Percentiles rank a stretch among this genome's conserved stretches.
phyloP scores from a whole-genome alignment of 805 yeast genomes.

The Candida caryicola region DNA sequence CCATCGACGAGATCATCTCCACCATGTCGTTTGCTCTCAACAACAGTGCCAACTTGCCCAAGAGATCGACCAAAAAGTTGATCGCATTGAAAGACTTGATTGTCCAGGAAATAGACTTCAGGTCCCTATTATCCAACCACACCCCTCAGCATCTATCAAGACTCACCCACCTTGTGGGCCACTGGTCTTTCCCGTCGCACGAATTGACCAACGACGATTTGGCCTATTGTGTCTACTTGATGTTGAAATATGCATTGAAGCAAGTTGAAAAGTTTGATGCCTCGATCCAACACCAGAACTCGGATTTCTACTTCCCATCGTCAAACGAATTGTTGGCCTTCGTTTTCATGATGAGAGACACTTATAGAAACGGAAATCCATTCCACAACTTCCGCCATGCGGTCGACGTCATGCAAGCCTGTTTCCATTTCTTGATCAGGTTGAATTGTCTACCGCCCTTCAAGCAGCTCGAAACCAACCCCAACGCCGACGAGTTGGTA shows the following conservation, averaged over 20 bases:
- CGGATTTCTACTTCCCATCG: constrained; percentile 13
- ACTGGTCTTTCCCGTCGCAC: constrained; percentile 74
- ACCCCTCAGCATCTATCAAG: constrained; percentile 22
- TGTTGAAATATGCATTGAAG: constrained; percentile 46
- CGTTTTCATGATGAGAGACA: constrained; percentile 65
- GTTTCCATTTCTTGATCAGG: constrained; percentile 59
- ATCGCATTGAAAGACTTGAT: constrained; percentile 23
- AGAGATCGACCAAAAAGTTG: constrained; percentile 19
- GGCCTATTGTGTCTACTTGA: constrained; percentile 54
- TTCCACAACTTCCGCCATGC: constrained; percentile 97
- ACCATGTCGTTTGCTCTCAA: constrained; percentile 36
- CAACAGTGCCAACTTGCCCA: constrained; percentile 24
- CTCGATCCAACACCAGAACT: constrained; percentile 3
- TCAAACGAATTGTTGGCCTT: constrained; percentile 53
- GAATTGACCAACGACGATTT: constrained; percentile 63
- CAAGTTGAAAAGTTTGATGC: constrained; percentile 15
- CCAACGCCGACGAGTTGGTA: constrained; percentile 27
- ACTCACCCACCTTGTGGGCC: constrained; percentile 44
- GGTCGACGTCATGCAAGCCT: constrained; percentile 90
- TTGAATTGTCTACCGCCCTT: constrained; percentile 39
- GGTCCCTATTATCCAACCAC: constrained; percentile 23
- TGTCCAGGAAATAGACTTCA: constrained; percentile 30
- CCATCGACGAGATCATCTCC: constrained; percentile 16
- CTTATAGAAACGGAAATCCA: constrained; percentile 81
- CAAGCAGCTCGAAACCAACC: constrained; percentile 32